phyloP scores from a whole-genome alignment of 139 green algal species.

The Parachlorella kessleri region DNA sequence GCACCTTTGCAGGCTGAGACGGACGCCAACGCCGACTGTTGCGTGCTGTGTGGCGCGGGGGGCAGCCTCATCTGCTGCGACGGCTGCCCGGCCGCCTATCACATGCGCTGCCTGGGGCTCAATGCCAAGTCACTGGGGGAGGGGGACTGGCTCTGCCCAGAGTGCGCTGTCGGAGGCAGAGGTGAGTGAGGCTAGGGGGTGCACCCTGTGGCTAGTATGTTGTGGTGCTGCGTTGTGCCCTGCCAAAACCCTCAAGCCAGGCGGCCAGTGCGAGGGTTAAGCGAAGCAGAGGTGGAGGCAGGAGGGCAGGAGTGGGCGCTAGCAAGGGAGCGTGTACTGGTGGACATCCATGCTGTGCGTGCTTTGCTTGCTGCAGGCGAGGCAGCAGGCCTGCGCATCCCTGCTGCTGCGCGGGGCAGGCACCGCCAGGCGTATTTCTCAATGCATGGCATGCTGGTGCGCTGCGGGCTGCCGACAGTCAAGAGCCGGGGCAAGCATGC shows the following conservation, averaged over 20 bases:
- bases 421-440: constrained; percentile 40
- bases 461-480: constrained; percentile 6
- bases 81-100: constrained; percentile 87
- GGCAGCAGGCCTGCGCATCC: constrained; percentile 52
- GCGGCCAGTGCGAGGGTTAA: no score
- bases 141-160: constrained; percentile 70
- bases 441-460: constrained; percentile 37
- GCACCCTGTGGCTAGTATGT: no score
- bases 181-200: constrained; percentile 38
- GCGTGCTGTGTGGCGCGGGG: constrained; percentile 78
- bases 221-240: no score
- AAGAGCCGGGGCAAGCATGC: constrained; percentile 28
- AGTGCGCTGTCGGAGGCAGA: constrained; percentile 66
- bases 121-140: constrained; percentile 46
- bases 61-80: constrained; percentile 92
- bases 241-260: no score
- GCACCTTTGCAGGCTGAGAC: constrained; percentile 17
- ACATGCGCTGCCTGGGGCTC: constrained; percentile 81
- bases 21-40: constrained; percentile 69
- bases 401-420: constrained; percentile 30
- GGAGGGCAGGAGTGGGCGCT: no score
- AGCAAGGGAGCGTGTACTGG: no score
- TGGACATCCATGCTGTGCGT: no score
- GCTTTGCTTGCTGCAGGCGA: no score
- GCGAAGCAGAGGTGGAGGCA: no score